phyloP scores from a whole-genome alignment of 108 stramenopile genomes.

The Nitzschia inconspicua region DNA sequence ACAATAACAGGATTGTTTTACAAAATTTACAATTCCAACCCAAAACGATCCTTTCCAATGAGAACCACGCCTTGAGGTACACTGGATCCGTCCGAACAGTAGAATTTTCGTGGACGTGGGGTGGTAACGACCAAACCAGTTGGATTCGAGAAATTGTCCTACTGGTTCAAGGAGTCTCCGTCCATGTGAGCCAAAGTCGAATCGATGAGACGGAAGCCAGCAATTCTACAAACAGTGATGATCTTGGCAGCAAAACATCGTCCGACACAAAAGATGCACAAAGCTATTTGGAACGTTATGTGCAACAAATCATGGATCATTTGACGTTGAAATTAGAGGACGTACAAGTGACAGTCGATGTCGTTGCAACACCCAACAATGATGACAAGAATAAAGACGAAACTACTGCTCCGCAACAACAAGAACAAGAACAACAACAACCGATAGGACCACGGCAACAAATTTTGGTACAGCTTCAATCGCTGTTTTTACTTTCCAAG shows the following conservation, averaged over 20 bases:
- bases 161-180: not conserved
- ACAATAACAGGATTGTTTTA: too few species aligned
- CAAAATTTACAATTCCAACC: too few species aligned
- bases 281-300: too few species aligned
- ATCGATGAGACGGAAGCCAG: not conserved
- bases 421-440: too few species aligned
- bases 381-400: too few species aligned
- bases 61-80: too few species aligned
- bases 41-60: too few species aligned
- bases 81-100: not conserved
- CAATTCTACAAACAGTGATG: not conserved
- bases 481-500: too few species aligned
- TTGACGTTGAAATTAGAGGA: constrained; percentile 15
- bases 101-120: not conserved
- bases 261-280: constrained; percentile 16
- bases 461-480: not conserved
- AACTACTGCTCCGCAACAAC: too few species aligned
- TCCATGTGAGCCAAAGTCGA: not conserved
- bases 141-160: not conserved
- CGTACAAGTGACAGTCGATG: not conserved
- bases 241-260: not conserved
- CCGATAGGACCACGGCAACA: too few species aligned
- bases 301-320: constrained; percentile 31
- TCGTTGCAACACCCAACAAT: too few species aligned
- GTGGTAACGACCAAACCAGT: not conserved